Conservation (phyloP, 1,284 basidiomycete genomes). For the Irpex sp. region DNA sequence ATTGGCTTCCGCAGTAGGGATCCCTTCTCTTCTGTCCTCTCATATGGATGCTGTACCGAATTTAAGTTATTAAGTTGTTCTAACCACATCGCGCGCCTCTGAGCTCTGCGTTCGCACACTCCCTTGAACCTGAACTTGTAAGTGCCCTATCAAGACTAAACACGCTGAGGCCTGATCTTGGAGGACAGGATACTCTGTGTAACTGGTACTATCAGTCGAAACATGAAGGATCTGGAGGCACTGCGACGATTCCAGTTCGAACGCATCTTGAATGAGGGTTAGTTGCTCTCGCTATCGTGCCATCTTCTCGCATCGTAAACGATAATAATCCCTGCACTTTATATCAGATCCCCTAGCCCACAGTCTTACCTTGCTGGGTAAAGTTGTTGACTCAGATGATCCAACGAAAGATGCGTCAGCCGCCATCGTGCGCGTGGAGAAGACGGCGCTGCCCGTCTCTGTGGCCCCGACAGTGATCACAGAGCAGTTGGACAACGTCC, state of each 20-base stretch:
- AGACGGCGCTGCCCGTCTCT: conserved; percentile 45
- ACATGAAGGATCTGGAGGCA: conserved; percentile 10
- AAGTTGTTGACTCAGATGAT: conserved; percentile 17
- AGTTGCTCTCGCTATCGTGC: neutral
- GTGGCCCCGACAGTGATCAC: conserved; percentile 20
- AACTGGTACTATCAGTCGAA: neutral
- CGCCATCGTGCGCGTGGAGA: conserved; percentile 61
- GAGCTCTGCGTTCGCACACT: neutral
- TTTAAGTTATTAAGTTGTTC: neutral
- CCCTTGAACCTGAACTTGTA: neutral
- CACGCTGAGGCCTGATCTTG: too few species aligned
- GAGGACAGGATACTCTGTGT: neutral
- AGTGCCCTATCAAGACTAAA: neutral
- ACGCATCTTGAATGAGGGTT: conserved; percentile 57
- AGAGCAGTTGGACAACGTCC: conserved; percentile 27
- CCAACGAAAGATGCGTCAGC: conserved; percentile 21
- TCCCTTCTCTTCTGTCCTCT: too few species aligned
- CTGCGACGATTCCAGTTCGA: conserved; percentile 45
- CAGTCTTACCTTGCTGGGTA: conserved; percentile 43
- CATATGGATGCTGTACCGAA: neutral
- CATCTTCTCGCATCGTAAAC: neutral
- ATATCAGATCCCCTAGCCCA: conserved; percentile 47
- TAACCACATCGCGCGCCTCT: neutral
- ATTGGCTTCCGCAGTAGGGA: too few species aligned
- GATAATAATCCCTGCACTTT: neutral